phyloP scores from a whole-genome alignment of 2,329 filamentous ascomycete species.

The Blumeria graminis region DNA sequence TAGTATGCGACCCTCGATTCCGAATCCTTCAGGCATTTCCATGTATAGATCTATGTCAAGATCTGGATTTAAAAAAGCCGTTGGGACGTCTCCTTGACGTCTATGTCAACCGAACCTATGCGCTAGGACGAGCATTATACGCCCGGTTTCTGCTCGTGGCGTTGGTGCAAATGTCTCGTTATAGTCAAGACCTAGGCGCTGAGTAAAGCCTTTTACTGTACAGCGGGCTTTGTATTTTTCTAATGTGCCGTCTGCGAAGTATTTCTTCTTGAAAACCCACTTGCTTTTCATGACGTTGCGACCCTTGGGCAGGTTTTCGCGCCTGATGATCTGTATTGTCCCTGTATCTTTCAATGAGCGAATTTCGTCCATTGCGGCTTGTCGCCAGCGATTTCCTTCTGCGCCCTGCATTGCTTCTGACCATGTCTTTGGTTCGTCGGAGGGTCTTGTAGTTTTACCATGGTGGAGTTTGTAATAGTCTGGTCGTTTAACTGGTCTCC shows the following conservation, averaged over 20 bases:
- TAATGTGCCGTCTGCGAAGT: not conserved
- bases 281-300: not conserved
- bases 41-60: not conserved
- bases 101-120: not conserved
- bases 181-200: not conserved
- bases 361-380: not conserved
- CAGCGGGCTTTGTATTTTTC: not conserved
- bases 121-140: not conserved
- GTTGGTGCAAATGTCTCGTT: not conserved
- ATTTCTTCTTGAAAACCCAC: not conserved
- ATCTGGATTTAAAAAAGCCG: not conserved
- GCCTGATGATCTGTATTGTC: not conserved
- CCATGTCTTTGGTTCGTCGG: not conserved
- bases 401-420: not conserved
- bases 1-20: not conserved
- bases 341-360: not conserved
- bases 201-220: not conserved
- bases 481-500: not conserved
- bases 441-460: not conserved
- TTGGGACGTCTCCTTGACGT: not conserved
- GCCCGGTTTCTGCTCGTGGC: not conserved
- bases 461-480: not conserved
- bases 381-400: not conserved
- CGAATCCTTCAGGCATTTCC: not conserved
- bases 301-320: not conserved